Percentiles rank a stretch among this genome's conserved stretches.
Conservation (phyloP, 441 rosid species). For the Dalechampia spathulata region DNA sequence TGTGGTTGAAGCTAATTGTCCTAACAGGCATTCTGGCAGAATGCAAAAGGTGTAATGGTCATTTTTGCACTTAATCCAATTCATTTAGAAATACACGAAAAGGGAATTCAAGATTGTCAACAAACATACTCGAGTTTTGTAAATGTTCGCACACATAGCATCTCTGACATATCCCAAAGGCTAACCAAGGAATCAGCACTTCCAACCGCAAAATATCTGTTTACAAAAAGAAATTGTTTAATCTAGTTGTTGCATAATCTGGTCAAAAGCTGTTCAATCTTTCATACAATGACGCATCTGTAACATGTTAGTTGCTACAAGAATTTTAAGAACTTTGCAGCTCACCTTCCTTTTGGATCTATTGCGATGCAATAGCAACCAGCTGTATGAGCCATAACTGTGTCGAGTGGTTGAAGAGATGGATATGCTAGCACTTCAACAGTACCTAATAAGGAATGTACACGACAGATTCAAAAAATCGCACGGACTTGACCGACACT, state of each 20-base stretch:
- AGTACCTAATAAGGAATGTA: slow-evolving; percentile 48
- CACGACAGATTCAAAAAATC: neutral
- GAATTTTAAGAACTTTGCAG: slow-evolving; percentile 8
- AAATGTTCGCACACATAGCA: slow-evolving; percentile 89
- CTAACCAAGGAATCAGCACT: slow-evolving; percentile 98
- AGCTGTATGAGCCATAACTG: slow-evolving; percentile 93
- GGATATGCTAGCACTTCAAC: slow-evolving; percentile 91
- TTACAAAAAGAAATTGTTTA: neutral
- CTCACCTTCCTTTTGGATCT: slow-evolving; percentile 88
- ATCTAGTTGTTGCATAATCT: neutral
- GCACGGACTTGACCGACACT: neutral
- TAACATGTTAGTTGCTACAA: neutral
- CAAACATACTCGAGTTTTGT: slow-evolving; percentile 85
- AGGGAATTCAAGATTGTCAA: neutral
- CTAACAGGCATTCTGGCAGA: slow-evolving; percentile 86
- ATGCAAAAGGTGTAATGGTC: neutral
- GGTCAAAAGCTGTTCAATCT: neutral
- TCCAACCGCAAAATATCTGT: slow-evolving; percentile 94
- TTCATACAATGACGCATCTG: neutral
- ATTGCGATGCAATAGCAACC: slow-evolving; percentile 98
- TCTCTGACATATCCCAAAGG: slow-evolving; percentile 94
- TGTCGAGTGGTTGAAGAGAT: slow-evolving; percentile 72
- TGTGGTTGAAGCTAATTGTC: slow-evolving; percentile 88
- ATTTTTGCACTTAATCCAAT: neutral
- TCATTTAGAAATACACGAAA: neutral